Percentiles rank a stretch among this genome's conserved stretches.
Evolutionary conservation across 352 stramenopile species (phyloP).

Genomic region (Phytopythium cucurbitacearum): DNA sequence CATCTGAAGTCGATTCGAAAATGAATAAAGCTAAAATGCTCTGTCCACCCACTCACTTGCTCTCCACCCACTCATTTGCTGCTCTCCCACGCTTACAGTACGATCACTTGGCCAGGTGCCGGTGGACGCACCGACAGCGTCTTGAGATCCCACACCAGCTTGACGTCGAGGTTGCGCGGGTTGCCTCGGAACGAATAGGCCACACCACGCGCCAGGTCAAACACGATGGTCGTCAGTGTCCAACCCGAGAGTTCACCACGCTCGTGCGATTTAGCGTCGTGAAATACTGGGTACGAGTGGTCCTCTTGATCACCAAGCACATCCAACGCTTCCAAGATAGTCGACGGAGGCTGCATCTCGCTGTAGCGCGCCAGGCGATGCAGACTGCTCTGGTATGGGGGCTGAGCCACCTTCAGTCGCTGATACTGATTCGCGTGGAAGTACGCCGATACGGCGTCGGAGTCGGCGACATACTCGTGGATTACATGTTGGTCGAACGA

Average conservation of each 20-base stretch:
- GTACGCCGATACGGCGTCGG: slow-evolving; percentile 27
- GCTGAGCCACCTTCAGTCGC: slow-evolving; percentile 50
- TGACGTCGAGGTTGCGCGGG: slow-evolving; percentile 19
- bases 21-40: too few species aligned
- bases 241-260: slow-evolving; percentile 60
- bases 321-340: slow-evolving; percentile 33
- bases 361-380: slow-evolving; percentile 61
- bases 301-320: slow-evolving; percentile 71
- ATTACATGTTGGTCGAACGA: slow-evolving; percentile 50
- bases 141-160: slow-evolving; percentile 47
- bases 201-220: slow-evolving; percentile 38
- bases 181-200: slow-evolving; percentile 52
- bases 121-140: slow-evolving; percentile 19
- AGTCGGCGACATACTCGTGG: slow-evolving; percentile 27
- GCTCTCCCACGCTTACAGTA: too few species aligned
- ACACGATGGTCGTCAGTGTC: slow-evolving; percentile 67
- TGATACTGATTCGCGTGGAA: slow-evolving; percentile 82
- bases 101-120: neutral
- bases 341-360: slow-evolving; percentile 34
- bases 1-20: too few species aligned
- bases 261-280: slow-evolving; percentile 53
- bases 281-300: slow-evolving; percentile 52
- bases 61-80: too few species aligned
- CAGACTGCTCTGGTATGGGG: slow-evolving; percentile 60
- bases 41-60: too few species aligned